These are phyloP conservation scores for Glycine soja DNA, from an alignment of 306 rosid species.

Conservation along the genomic window DNA sequence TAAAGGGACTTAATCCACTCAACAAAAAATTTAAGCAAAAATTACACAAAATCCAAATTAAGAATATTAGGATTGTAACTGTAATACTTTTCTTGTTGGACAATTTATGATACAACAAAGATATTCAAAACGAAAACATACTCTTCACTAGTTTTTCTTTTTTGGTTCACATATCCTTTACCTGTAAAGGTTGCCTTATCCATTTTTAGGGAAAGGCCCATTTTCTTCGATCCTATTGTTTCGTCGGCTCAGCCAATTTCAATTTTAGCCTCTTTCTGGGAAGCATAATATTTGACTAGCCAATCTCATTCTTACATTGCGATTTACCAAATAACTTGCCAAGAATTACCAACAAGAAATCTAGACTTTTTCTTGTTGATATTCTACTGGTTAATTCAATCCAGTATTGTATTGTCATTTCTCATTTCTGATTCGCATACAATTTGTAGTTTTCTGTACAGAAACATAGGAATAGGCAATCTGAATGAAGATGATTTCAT, in stretches of 20 bases:
- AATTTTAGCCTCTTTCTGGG: background rate
- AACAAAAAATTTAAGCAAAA: background rate
- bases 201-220: background rate
- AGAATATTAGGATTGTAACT: too few species aligned
- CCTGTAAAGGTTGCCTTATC: background rate
- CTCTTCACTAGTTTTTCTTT: background rate
- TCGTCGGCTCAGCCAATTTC: background rate
- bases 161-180: background rate
- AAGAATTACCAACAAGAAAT: background rate
- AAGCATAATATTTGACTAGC: background rate
- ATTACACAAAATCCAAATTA: background rate
- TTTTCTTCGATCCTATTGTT: background rate
- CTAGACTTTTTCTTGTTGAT: background rate
- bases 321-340: background rate
- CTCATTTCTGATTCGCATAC: background rate
- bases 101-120: background rate
- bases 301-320: background rate
- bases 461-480: background rate
- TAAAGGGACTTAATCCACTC: too few species aligned
- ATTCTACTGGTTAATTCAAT: background rate
- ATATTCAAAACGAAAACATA: background rate
- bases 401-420: background rate
- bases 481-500: background rate
- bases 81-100: background rate
- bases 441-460: background rate